Conservation (phyloP, 805 yeast species). For the Barnettozyma populi region DNA sequence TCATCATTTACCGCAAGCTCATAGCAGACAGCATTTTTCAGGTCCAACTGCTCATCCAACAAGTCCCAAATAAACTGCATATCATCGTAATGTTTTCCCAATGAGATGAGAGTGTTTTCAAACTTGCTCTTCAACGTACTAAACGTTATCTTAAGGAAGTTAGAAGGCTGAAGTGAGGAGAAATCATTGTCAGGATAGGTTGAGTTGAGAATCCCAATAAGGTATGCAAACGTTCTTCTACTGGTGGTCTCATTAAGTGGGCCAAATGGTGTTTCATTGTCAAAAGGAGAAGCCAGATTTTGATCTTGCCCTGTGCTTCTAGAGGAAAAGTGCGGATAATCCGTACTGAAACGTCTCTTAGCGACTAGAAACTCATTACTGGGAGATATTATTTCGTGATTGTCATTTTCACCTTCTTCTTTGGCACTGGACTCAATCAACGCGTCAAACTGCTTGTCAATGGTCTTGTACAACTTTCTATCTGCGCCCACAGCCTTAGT, state of each 20-base stretch:
- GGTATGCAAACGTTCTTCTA: conserved; percentile 82
- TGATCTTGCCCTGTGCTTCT: not conserved
- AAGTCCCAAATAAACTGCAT: conserved; percentile 77
- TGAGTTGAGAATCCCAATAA: conserved; percentile 85
- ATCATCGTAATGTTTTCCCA: conserved; percentile 51
- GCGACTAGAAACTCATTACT: conserved; percentile 34
- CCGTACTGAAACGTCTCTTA: conserved; percentile 33
- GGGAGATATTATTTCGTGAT: conserved; percentile 12
- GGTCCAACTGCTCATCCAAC: conserved; percentile 73
- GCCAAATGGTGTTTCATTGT: conserved; percentile 68
- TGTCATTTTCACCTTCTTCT: conserved; percentile 11
- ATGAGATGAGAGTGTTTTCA: conserved; percentile 68
- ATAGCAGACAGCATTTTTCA: conserved; percentile 50
- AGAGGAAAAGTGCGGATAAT: conserved; percentile 2
- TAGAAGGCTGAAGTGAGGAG: conserved; percentile 74
- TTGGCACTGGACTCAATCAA: conserved; percentile 28
- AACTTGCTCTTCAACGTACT: conserved; percentile 57
- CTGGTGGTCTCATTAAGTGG: conserved; percentile 83
- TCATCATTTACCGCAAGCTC: conserved; percentile 52
- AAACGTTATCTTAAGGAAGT: conserved; percentile 48
- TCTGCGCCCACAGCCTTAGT: conserved; percentile 92
- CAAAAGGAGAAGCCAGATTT: conserved; percentile 11
- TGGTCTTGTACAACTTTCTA: conserved; percentile 78
- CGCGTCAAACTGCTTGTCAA: conserved; percentile 72
- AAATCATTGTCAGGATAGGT: conserved; percentile 97